Evolutionary conservation across 2,329 filamentous ascomycete genomes (phyloP).

Genomic region (Didymellaceae sp.): DNA sequence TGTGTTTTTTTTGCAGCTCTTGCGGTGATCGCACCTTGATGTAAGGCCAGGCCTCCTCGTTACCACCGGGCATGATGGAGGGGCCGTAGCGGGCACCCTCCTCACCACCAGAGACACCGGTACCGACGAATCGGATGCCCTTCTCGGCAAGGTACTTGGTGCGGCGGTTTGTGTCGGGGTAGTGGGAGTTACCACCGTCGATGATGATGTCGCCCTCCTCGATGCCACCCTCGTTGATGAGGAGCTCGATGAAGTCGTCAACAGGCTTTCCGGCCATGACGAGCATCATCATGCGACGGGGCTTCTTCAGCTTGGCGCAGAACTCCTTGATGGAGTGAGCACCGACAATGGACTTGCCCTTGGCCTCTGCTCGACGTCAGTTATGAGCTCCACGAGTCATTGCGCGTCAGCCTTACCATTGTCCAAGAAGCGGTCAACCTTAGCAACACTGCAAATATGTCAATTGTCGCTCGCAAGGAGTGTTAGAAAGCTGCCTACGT

Average conservation of each 20-base stretch:
- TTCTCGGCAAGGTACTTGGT: constrained; percentile 85
- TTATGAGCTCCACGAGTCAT: neutral
- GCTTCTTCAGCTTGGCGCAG: constrained; percentile 93
- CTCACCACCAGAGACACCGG: constrained; percentile 98
- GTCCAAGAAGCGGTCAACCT: constrained; percentile 92
- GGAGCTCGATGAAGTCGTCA: constrained; percentile 97
- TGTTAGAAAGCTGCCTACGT: constrained; percentile 57
- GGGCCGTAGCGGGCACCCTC: constrained; percentile 98
- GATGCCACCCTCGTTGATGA: constrained; percentile 64
- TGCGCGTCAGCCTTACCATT: constrained; percentile 57
- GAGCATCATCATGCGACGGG: constrained; percentile 96
- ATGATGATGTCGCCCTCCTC: constrained; percentile 91
- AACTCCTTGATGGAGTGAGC: constrained; percentile 95
- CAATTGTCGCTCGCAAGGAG: constrained; percentile 20
- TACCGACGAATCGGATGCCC: constrained; percentile 94
- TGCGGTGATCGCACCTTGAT: constrained; percentile 68
- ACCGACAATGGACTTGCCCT: constrained; percentile 90
- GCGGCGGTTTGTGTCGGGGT: constrained; percentile 97
- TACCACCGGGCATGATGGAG: constrained; percentile 98
- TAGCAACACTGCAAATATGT: constrained; percentile 67
- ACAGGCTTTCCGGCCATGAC: constrained; percentile 98
- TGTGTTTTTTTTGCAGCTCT: neutral
- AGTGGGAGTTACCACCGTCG: constrained; percentile 99
- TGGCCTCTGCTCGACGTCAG: constrained; percentile 53
- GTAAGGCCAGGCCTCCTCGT: constrained; percentile 95